Base-by-base conservation (phyloP, 2,329 filamentous ascomycete genomes). In the Exophiala alcalophila region DNA sequence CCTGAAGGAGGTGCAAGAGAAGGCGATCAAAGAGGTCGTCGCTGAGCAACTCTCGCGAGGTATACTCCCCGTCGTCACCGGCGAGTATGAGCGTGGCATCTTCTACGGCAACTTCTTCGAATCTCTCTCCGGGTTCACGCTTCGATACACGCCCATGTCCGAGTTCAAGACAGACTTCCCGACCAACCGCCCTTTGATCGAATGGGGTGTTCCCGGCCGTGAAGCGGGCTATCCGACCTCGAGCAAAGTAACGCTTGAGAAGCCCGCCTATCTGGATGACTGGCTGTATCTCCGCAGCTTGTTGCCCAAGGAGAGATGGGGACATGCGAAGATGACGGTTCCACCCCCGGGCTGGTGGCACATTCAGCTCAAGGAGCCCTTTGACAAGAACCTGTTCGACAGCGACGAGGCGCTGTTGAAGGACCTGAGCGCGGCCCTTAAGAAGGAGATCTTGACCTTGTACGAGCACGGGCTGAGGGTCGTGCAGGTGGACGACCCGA, bases 401-500 rank as follows among this genome's bases (percentile, higher is more conserved):
- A 40, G 9, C 5, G 70, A 72, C 50, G 78, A 81, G 58, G 38
- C 33, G 2, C 81, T 83, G 60, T 82, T 83, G 59, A 66, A 65
- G 21, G 80, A 83, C 49, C 77, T 83, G 20, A 78, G 79, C 54
- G 77, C 75, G 65, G 78, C 80, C 12, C 83, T 82, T 60, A 75
- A 78, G 57, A 73, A 65, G 11, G 80, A 83, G 60, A 64, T 83
- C 34, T 70, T 71, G 44, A 69, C 75, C 56, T 66, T 83, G 9
- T 82, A 83, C 59, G 69, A 79, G 41, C 77, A 77, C 12, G 80
- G 80, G 1, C 68, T 81, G 51, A 67, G 80, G 19, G 83, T 83
- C 52, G 75, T 83, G n/a, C 80, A 83, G 58, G 81, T 81, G 34
- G 80, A 83, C 50, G 80, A 83, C 58, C 80, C 80, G 1, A 78